Evolutionary conservation across 805 yeast species (phyloP).

Genomic region (Metschnikowia continentalis): DNA sequence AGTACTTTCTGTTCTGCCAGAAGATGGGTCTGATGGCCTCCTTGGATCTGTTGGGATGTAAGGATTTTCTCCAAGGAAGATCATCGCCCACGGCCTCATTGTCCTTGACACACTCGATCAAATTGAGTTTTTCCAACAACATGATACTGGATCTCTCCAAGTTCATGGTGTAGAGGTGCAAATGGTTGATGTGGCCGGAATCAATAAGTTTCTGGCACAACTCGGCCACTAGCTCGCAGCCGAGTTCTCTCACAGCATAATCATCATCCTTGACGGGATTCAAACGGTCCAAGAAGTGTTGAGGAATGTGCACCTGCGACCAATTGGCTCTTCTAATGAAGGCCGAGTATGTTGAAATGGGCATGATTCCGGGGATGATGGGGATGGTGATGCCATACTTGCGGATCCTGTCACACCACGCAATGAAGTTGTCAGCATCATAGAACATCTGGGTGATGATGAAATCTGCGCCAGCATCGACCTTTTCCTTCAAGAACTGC

Average conservation of each 20-base stretch:
- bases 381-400: constrained; percentile 75
- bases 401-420: constrained; percentile 74
- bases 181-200: constrained; percentile 72
- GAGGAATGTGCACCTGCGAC: constrained; percentile 84
- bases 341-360: constrained; percentile 90
- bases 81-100: constrained; percentile 38
- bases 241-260: constrained; percentile 76
- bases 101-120: constrained; percentile 44
- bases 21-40: constrained; percentile 91
- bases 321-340: constrained; percentile 91
- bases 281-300: constrained; percentile 60
- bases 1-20: constrained; percentile 91
- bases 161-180: constrained; percentile 97
- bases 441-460: constrained; percentile 96
- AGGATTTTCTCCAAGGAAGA: constrained; percentile 89
- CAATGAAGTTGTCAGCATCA: constrained; percentile 79
- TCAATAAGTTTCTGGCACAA: constrained; percentile 74
- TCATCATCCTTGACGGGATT: constrained; percentile 90
- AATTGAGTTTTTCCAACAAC: constrained; percentile 72
- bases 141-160: constrained; percentile 86
- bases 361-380: constrained; percentile 97
- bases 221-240: constrained; percentile 74
- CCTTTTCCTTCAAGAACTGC: constrained; percentile 72
- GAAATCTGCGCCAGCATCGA: constrained; percentile 92
- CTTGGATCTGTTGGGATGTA: constrained; percentile 71